Conservation (phyloP, 169 alveolate species). For the Hepatocystis sp. region DNA sequence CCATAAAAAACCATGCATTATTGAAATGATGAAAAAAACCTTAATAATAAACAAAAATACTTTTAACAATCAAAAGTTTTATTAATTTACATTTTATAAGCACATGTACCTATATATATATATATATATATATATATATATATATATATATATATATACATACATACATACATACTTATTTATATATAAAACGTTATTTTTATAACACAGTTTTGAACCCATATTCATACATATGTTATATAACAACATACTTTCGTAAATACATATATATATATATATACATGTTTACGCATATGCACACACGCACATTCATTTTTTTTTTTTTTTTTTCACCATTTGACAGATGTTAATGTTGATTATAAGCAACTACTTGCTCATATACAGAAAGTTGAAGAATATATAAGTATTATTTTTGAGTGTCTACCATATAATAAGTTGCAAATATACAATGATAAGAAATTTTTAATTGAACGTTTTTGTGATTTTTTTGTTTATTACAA, state of each 20-base stretch:
- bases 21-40: neutral
- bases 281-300: neutral
- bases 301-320: neutral
- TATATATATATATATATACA: no score
- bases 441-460: conserved; percentile 23
- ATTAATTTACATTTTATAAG: no score
- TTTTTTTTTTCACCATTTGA: neutral
- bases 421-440: conserved; percentile 31
- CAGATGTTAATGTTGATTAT: conserved; percentile 15
- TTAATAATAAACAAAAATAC: no score
- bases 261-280: no score
- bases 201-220: no score
- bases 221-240: no score
- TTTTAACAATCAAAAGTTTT: no score
- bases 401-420: conserved; percentile 12
- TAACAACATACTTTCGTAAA: no score
- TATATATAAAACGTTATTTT: no score
- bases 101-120: no score
- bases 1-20: neutral
- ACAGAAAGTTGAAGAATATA: conserved; percentile 45
- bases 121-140: no score
- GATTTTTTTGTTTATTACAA: conserved; percentile 59
- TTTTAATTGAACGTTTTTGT: conserved; percentile 23
- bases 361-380: conserved; percentile 8
- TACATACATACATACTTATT: no score